phyloP scores from a whole-genome alignment of 1,284 basidiomycete species.

The Salmacisia buchloeana region DNA sequence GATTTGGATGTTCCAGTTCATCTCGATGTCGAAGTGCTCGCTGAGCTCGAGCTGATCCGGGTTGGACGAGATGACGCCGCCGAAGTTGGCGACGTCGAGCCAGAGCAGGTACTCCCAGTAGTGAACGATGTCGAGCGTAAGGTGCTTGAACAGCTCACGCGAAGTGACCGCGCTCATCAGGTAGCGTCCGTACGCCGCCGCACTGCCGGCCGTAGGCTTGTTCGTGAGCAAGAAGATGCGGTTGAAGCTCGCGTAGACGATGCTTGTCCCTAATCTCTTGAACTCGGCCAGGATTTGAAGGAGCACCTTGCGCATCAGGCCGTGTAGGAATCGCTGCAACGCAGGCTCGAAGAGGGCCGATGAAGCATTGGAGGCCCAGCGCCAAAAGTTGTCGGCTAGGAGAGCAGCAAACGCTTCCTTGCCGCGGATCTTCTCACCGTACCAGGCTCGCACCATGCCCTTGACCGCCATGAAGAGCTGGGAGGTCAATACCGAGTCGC shows the following conservation, averaged over 20 bases:
- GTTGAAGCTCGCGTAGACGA: conserved; percentile 93
- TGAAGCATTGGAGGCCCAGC: conserved; percentile 82
- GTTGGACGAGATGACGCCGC: conserved; percentile 66
- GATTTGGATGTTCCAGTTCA: conserved; percentile 89
- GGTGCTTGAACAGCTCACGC: conserved; percentile 90
- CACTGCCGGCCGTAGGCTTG: conserved; percentile 86
- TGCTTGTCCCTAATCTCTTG: conserved; percentile 84
- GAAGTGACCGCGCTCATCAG: conserved; percentile 84
- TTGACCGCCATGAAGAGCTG: conserved; percentile 82
- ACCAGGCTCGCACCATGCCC: conserved; percentile 83
- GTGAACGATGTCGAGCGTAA: conserved; percentile 77
- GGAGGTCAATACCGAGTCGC: conserved; percentile 85
- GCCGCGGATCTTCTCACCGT: conserved; percentile 70
- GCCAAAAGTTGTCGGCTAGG: conserved; percentile 82
- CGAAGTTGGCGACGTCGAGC: conserved; percentile 92
- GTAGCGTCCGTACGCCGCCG: conserved; percentile 90
- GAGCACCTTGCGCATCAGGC: conserved; percentile 96
- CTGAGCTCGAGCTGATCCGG: conserved; percentile 54
- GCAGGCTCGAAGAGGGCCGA: conserved; percentile 89
- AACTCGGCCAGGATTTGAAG: conserved; percentile 95
- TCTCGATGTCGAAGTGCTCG: conserved; percentile 56
- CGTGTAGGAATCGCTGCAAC: conserved; percentile 85
- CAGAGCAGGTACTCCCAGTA: conserved; percentile 93
- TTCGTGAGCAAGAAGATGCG: conserved; percentile 84
- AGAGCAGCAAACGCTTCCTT: conserved; percentile 58